These are phyloP conservation scores for Aspergillus carlsbadensis DNA, from an alignment of 495 filamentous ascomycete species.

Conservation along the genomic window DNA sequence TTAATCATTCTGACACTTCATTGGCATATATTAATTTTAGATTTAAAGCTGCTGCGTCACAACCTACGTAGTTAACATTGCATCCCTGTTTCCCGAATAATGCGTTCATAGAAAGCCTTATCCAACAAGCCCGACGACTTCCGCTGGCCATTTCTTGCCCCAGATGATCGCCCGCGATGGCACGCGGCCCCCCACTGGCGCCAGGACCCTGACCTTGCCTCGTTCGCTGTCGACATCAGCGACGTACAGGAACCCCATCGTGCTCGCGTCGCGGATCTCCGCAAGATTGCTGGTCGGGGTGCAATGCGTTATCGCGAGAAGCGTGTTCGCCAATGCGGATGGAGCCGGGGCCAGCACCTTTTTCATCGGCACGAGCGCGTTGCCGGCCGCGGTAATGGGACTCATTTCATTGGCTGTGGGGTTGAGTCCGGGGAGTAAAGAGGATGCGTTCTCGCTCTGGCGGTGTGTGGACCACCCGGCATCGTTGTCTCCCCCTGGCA, in stretches of 20 bases:
- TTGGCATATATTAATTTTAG: slow-evolving; percentile 6
- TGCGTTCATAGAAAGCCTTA: too few species aligned
- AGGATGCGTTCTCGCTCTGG: slow-evolving; percentile 20
- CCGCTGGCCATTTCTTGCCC: slow-evolving; percentile 52
- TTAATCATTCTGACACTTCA: slow-evolving; percentile 4
- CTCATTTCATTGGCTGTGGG: slow-evolving; percentile 11
- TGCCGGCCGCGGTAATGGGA: slow-evolving; percentile 13
- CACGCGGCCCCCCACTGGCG: slow-evolving; percentile 75
- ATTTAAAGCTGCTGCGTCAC: slow-evolving; percentile 9
- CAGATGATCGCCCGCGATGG: slow-evolving; percentile 76
- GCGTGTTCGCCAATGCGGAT: slow-evolving; percentile 50
- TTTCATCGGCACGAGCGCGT: slow-evolving; percentile 28
- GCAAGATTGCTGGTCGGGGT: slow-evolving; percentile 63
- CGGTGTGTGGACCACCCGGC: slow-evolving; percentile 24
- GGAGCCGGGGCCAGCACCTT: slow-evolving; percentile 38
- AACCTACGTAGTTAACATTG: slow-evolving; percentile 1
- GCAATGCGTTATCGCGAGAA: slow-evolving; percentile 79
- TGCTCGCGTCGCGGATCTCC: slow-evolving; percentile 75
- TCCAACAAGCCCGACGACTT: slow-evolving; percentile 50
- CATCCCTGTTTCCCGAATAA: not conserved
- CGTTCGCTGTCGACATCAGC: slow-evolving; percentile 85
- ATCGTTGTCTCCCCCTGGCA: slow-evolving; percentile 47
- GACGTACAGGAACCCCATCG: slow-evolving; percentile 92
- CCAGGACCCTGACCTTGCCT: slow-evolving; percentile 75
- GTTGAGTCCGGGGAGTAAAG: slow-evolving; percentile 26